Evolutionary conservation across 495 filamentous ascomycete species (phyloP), one percentile per base, ranked within the genome.

Genomic region (Parmelia sp.): DNA sequence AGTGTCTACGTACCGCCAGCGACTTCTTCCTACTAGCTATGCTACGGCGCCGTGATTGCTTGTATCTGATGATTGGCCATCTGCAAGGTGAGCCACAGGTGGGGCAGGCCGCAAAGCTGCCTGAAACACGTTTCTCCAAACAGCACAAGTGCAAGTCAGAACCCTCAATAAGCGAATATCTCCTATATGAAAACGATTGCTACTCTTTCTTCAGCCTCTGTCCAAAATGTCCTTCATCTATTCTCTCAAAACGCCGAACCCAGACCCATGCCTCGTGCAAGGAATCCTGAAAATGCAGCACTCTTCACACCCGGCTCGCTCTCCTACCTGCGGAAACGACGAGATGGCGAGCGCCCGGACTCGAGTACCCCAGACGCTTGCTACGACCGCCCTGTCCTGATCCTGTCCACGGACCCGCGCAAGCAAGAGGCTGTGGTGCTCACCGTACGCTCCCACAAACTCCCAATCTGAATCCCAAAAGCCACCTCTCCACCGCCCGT

Each of bases 331-430:
- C 33, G 10, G 14, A 33, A 47, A 37, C 14, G 21, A 31, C 60
- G 42, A 49, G 25, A 23, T 10, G 31, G 2, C 17, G 29, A 49
- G 31, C 11, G 4, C 14, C 23, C 19, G 21, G 37, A 4, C 21
- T 8, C 21, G 17, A 4, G 15, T 1, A 25, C 4, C 12, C 6
- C 17, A 15, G 10, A 36, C 6, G 29, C 36, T 6, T 37, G 45
- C 60, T 61, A 37, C 25, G 44, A 53, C 33, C 60, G 53, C 39
- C 60, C 60, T 36, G 44, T 61, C 6, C 23, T 61, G 17, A 49
- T 61, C 7, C n/a, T 44, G n/a, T 53, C 45, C 21, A 49, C 36
- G 10, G 27, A 61, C n/a, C 31, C n/a, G 31, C 11, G 6, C 7
- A 27, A 61, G 10, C 15, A 4, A 25, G 9, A 37, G 31, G 60